Evolutionary conservation across 495 filamentous ascomycete genomes (phyloP).

Genomic region (Neurospora sp.): DNA sequence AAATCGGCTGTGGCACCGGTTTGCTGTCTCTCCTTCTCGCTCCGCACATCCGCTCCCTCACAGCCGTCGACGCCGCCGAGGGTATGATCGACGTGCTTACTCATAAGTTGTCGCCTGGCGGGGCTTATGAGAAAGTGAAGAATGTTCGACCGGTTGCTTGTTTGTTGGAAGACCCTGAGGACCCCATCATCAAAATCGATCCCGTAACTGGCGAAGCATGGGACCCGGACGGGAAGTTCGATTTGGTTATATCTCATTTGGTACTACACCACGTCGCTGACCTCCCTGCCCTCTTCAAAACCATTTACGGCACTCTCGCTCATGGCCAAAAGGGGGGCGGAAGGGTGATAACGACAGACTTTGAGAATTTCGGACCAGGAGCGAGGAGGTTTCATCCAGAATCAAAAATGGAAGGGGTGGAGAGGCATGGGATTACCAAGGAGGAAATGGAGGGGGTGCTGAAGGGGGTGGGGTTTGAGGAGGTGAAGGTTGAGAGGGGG

Average conservation of each 20-base stretch:
- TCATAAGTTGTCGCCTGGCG: constrained; percentile 22
- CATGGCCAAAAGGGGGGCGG: no score
- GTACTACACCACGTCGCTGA: constrained; percentile 46
- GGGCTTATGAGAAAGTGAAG: constrained; percentile 8
- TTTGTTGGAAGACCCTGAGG: constrained; percentile 9
- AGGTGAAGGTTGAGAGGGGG: constrained; percentile 31
- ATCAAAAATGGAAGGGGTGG: constrained; percentile 40
- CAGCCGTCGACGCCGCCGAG: constrained; percentile 39
- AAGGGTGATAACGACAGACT: constrained; percentile 41
- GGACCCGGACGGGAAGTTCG: constrained; percentile 19
- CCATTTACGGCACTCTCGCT: constrained; percentile 31
- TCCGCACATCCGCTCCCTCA: constrained; percentile 28
- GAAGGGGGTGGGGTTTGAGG: constrained; percentile 35
- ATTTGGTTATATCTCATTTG: constrained; percentile 40
- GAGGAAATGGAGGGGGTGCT: constrained; percentile 30
- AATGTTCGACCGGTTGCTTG: constrained; percentile 13
- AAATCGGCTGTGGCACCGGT: constrained; percentile 49
- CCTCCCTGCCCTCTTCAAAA: constrained; percentile 26
- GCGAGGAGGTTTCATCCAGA: constrained; percentile 42
- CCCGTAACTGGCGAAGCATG: constrained; percentile 4
- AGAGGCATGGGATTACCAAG: constrained; percentile 40
- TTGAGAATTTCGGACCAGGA: constrained; percentile 45
- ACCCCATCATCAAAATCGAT: constrained; percentile 15
- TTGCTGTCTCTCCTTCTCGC: constrained; percentile 40
- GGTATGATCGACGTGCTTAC: constrained; percentile 45